Base-by-base conservation (phyloP, 768 basidiomycete genomes). In the Trametes meyenii region DNA sequence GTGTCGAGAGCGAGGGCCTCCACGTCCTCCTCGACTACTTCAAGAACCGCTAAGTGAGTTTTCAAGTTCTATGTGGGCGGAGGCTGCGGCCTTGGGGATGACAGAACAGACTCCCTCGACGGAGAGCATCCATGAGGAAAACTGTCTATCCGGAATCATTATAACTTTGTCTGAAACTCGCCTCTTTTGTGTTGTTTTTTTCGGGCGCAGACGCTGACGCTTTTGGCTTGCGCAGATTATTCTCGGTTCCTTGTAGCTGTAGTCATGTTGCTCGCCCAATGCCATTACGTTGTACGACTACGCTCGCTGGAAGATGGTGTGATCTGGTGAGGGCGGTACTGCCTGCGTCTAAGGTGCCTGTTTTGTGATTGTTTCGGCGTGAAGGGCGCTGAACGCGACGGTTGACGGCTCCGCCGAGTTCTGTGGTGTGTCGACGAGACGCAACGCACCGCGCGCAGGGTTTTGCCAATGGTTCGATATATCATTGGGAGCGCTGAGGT, bases 11-110 rank as follows among this genome's bases (percentile, higher is more conserved):
- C 71, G 93, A 96, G 82, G 96, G 95, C 58, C 85, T 96, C 67
- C 89, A 96, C 75, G 94, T 96, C 72, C 85, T 95, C 73, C 78
- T 94, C 68, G 92, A 95, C 73, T 94, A 96, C 86, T 96, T 97
- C 89, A 96, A 95, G 83, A 92, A 88, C 83, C 91, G 94, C 64
- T 89, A 67, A 70, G 75, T 75, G 71, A 70, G 77, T 75, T 4
- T 59, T 36, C 23, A 44, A 8, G 8, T 33, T 52, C 29, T 38
- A 24, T 62, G 53, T 63, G 17, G 16, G 40, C 51, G 29, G 29
- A 33, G 29, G 29, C 29, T 33, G 3, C 29, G 42, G 44, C 36
- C 46, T 55, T 67, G 52, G 71, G 59, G 92, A 93, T 93, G 91
- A 92, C 83, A 86, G 84, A 75, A 80, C 85, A 90, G 91, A 92